These are phyloP conservation scores for Leccinum longicurvipes DNA, from an alignment of 768 basidiomycete species.

Conservation along the genomic window DNA sequence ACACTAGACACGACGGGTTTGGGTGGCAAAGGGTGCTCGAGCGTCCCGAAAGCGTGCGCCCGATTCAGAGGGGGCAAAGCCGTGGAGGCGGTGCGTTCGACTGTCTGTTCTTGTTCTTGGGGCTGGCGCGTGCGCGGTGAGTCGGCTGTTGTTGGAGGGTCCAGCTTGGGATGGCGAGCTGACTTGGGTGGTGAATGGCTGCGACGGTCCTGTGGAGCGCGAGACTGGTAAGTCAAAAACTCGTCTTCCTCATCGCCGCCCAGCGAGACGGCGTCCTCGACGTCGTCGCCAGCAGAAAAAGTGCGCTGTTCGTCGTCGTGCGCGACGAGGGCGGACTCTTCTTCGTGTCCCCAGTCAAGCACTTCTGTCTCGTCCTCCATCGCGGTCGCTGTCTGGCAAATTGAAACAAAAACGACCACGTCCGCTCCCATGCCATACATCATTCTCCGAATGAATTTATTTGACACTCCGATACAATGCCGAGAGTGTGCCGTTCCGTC, in stretches of 20 bases:
- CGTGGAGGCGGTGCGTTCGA: conserved; percentile 10
- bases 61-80: conserved; percentile 26
- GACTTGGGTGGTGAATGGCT: conserved; percentile 19
- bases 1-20: conserved; percentile 55
- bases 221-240: conserved; percentile 44
- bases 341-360: conserved; percentile 67
- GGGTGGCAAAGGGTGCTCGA: conserved; percentile 67
- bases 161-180: conserved; percentile 12
- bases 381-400: conserved; percentile 12
- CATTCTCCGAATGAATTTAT: conserved; percentile 16
- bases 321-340: conserved; percentile 40
- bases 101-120: conserved; percentile 4
- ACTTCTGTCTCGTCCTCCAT: conserved; percentile 70
- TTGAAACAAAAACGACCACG: conserved; percentile 14
- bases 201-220: conserved; percentile 12
- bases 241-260: conserved; percentile 72
- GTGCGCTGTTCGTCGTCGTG: conserved; percentile 39
- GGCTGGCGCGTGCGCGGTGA: conserved; percentile 4
- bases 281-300: conserved; percentile 37
- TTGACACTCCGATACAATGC: conserved; percentile 19
- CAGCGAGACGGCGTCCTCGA: conserved; percentile 65
- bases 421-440: neutral
- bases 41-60: conserved; percentile 9
- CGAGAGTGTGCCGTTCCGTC: conserved; percentile 15
- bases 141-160: conserved; percentile 5